Evolutionary conservation across 805 yeast species (phyloP), one percentile per base, ranked within the genome.

Genomic region (Ogataea paradorogensis): DNA sequence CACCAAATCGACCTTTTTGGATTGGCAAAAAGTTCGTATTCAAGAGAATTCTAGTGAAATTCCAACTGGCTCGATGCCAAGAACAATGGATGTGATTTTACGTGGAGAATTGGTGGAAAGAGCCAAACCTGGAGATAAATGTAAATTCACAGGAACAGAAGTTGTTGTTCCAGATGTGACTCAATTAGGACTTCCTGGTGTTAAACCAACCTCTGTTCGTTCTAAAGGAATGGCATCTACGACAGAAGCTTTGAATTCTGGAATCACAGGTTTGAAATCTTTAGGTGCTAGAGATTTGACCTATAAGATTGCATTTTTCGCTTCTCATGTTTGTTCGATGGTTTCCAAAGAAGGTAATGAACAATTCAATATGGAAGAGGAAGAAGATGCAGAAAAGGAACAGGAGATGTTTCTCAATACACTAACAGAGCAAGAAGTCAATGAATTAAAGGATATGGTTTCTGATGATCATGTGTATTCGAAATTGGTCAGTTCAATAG

Each of bases 1-100:
- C 22, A 65, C 84, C 25, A 87, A 88, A 62, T 86, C 95, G 0
- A 85, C 82, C 46, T 91, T 93, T 56, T 71, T 88, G 47, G 98
- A 91, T 69, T 91, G 99, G 99, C 99, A 91, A 63, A 84, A 84
- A 50, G 91, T 89, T 18, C 78, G 97, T 53, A 84, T 91, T 49
- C 99, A 91, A 61, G 99, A 91, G 58, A 93, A 91, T 56, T 82
- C 97, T n/a, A 84, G 73, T 52, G 98, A 91, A 63, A 91, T 91
- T 42, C 99, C 99, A 20, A 88, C 96, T 0, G 99, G 99, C 21
- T 89, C 97, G 3, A 91, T 91, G 99, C 99, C 99, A 18, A 78
- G 99, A 61, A 91, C 96, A 1, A 64, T 91, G 55, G 99, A 91
- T 61, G 91, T 91, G 16, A 84, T 91, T 36, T 66, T 91, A 43